Base-by-base conservation (phyloP, 2,329 filamentous ascomycete genomes). In the Fusarium aywerte region DNA sequence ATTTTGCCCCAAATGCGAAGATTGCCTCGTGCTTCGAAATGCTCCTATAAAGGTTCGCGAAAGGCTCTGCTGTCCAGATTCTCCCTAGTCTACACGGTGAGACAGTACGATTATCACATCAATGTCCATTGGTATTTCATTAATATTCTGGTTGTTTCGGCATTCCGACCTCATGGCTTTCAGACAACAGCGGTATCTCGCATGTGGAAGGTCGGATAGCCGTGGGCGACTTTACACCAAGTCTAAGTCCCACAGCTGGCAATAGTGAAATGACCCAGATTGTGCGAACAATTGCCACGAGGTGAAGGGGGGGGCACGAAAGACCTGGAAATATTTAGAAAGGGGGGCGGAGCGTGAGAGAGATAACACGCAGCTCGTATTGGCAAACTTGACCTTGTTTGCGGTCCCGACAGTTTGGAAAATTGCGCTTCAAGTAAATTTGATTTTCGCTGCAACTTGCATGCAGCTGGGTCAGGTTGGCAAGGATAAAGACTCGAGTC, bases 361-460 rank as follows among this genome's bases (percentile, higher is more conserved):
- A 66, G 66, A 67, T 61, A 67, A 61, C 61, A 50, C 60, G 53
- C 62, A 62, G 52, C 67, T 70, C 67, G 69, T 68, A 68, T 69
- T 68, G 67, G 55, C 58, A 68, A 67, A 62, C 60, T 72, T 61
- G 53, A 48, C 42, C 64, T 65, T 59, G 65, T 58, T 67, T 73
- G 65, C 69, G 69, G 69, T 74, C 73, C 75, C 75, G 75, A 76
- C 74, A 76, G 73, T 73, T 54, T 77, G 75, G 75, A 77, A 77
- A 77, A 76, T 77, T 76, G 74, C 73, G 70, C 73, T 71, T 68
- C 69, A 65, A 60, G 70, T 71, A 68, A 72, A 72, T 72, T 74
- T 74, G 70, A 69, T 73, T 69, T 52, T 61, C 40, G 51, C 60
- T 67, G 71, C 68, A 65, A 69, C 53, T 70, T 57, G 62, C 64